phyloP scores from a whole-genome alignment of 1,284 basidiomycete species.

The Marasmius oreades region DNA sequence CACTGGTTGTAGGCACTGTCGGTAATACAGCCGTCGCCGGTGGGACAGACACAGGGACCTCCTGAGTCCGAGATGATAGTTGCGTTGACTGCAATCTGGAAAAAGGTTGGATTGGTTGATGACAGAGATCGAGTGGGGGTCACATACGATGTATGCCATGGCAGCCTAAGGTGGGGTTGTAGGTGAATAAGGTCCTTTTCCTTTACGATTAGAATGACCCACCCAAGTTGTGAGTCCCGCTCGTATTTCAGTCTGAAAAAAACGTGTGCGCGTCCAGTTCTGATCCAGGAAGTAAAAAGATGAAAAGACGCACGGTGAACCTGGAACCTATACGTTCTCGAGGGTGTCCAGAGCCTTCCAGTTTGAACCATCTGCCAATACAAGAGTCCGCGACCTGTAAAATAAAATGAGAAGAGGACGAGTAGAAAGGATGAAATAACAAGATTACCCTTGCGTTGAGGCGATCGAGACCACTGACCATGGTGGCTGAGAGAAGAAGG shows the following conservation, averaged over 20 bases:
- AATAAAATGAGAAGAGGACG: neutral
- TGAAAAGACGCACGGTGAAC: slow-evolving; percentile 54
- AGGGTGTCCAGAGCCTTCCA: slow-evolving; percentile 80
- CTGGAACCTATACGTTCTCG: slow-evolving; percentile 73
- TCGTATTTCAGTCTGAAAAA: slow-evolving; percentile 71
- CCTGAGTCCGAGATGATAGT: slow-evolving; percentile 75
- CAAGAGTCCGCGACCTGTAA: slow-evolving; percentile 65
- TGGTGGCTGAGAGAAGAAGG: slow-evolving; percentile 14
- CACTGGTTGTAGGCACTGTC: slow-evolving; percentile 67
- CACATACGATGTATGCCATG: slow-evolving; percentile 56
- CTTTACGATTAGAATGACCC: slow-evolving; percentile 23
- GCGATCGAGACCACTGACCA: slow-evolving; percentile 38
- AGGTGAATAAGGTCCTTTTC: neutral
- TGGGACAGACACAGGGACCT: slow-evolving; percentile 73
- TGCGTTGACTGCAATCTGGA: slow-evolving; percentile 81
- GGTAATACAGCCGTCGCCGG: slow-evolving; percentile 45
- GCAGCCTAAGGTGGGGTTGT: slow-evolving; percentile 40
- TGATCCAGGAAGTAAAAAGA: neutral
- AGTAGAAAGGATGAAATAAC: neutral
- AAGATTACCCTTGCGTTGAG: slow-evolving; percentile 43
- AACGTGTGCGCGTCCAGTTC: slow-evolving; percentile 1
- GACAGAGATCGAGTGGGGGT: slow-evolving; percentile 2
- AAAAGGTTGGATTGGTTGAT: slow-evolving; percentile 20
- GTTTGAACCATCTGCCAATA: slow-evolving; percentile 78
- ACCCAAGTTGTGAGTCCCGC: slow-evolving; percentile 85